phyloP scores from a whole-genome alignment of 2,329 filamentous ascomycete species.

The Thelonectria rubi region DNA sequence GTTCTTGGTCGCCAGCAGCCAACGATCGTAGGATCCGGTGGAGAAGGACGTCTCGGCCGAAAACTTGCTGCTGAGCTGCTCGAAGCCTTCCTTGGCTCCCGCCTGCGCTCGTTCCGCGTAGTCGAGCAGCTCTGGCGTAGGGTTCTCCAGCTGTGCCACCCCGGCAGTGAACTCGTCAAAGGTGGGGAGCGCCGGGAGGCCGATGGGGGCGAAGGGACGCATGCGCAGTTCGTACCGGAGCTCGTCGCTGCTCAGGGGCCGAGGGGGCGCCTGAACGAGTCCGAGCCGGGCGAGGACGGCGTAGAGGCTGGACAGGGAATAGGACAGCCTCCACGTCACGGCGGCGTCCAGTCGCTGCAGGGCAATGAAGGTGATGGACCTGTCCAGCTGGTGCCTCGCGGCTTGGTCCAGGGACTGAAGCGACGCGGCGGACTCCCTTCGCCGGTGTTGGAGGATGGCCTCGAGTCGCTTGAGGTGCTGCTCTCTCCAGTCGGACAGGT shows the following conservation, averaged over 20 bases:
- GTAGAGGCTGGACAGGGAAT: conserved; percentile 70
- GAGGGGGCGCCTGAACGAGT: conserved; percentile 59
- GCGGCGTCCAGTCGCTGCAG: conserved; percentile 71
- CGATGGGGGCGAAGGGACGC: conserved; percentile 79
- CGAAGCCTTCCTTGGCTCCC: conserved; percentile 64
- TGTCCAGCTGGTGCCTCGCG: conserved; percentile 55
- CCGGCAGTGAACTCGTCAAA: conserved; percentile 67
- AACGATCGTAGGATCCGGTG: conserved; percentile 67
- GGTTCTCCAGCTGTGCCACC: conserved; percentile 51
- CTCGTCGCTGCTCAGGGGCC: conserved; percentile 73
- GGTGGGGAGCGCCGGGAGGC: conserved; percentile 72
- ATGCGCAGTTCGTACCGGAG: conserved; percentile 85
- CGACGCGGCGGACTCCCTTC: conserved; percentile 43
- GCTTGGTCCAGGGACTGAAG: conserved; percentile 33
- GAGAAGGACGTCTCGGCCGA: conserved; percentile 62
- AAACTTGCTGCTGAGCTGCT: conserved; percentile 61
- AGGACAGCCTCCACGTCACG: conserved; percentile 66
- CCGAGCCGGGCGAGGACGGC: conserved; percentile 68
- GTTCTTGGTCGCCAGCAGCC: conserved; percentile 67
- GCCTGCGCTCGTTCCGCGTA: conserved; percentile 57
- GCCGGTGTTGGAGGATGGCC: conserved; percentile 63
- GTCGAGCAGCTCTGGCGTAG: conserved; percentile 53
- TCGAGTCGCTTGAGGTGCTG: conserved; percentile 79
- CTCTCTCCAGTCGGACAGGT: conserved; percentile 73
- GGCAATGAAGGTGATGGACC: conserved; percentile 65